A percentile compares a stretch with the other conserved stretches of the same genome.
Evolutionary conservation across 768 basidiomycete genomes (phyloP).

Genomic region (Naganishia vaughanmartiniae): DNA sequence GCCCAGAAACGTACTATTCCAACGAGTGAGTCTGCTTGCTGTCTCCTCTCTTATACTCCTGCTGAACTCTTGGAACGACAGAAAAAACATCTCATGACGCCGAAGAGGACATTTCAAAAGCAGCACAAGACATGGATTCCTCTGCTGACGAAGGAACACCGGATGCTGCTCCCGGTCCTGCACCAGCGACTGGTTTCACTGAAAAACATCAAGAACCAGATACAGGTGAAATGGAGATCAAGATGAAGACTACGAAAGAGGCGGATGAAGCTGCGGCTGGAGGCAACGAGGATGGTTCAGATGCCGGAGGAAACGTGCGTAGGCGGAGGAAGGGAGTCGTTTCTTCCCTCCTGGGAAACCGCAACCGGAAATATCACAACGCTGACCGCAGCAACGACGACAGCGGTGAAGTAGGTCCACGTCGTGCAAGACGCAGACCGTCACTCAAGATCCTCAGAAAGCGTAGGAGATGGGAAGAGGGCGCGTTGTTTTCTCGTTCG

Average conservation of each 20-base stretch:
- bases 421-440: neutral
- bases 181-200: slow-evolving; percentile 18
- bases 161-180: slow-evolving; percentile 17
- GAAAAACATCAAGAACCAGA: neutral
- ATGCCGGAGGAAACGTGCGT: neutral
- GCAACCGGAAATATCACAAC: neutral
- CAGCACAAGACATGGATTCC: slow-evolving; percentile 9
- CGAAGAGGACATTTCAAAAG: slow-evolving; percentile 7
- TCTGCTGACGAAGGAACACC: slow-evolving; percentile 21
- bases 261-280: neutral
- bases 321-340: slow-evolving; percentile 4
- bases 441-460: slow-evolving; percentile 3
- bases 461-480: neutral
- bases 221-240: slow-evolving; percentile 4
- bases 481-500: neutral
- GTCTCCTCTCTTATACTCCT: neutral
- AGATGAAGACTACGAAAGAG: neutral
- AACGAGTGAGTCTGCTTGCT: neutral
- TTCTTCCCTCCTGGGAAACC: neutral
- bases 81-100: slow-evolving; percentile 1
- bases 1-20: neutral
- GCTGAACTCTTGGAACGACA: neutral
- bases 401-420: neutral
- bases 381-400: neutral
- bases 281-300: neutral